Base-by-base conservation (phyloP, 805 yeast species). In the Lipomyces sp. region DNA sequence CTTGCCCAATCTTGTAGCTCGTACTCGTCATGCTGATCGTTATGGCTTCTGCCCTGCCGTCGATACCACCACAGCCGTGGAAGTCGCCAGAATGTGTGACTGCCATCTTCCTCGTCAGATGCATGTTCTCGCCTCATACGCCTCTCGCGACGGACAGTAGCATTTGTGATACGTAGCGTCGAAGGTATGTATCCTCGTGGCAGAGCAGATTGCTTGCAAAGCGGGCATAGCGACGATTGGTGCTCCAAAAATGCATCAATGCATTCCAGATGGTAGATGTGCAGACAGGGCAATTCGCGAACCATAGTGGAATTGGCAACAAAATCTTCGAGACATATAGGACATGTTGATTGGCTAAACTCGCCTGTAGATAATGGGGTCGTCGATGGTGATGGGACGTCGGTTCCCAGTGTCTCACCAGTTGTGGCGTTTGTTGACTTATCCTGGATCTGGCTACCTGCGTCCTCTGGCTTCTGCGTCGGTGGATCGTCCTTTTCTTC, bases 221-320 rank as follows among this genome's bases (percentile, higher is more conserved):
- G 84, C 7, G 96, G 96, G 76, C 96, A 90, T 73, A 90, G 87
- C 0, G 92, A 90, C 62, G 90, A 82, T 70, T 91, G 81, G 71
- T 85, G 85, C 4, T 84, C 86, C 45, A 90, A 80, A 92, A 95
- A 91, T 1, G 92, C 92, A 73, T 90, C 95, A 61, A 90, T 83
- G 75, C 96, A 90, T 11, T 82, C 86, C 8, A 87, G 82, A 73
- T 90, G 96, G 82, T 87, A 90, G 11, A 87, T 90, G 77, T 90
- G 96, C 15, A 90, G 89, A 78, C 96, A 91, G 11, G 90, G 83
- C 56, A 90, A 80, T 0, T 91, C 92, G 66, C 96, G 83, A 13
- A 71, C 71, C 1, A 78, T 73, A 4, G 77, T 72, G 58, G 88
- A 93, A 11, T 85, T 87, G 60, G 83, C 82, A 64, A 84, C 87